Base-by-base conservation (phyloP, 257 asterid species). In the Lavandula angustifolia region DNA sequence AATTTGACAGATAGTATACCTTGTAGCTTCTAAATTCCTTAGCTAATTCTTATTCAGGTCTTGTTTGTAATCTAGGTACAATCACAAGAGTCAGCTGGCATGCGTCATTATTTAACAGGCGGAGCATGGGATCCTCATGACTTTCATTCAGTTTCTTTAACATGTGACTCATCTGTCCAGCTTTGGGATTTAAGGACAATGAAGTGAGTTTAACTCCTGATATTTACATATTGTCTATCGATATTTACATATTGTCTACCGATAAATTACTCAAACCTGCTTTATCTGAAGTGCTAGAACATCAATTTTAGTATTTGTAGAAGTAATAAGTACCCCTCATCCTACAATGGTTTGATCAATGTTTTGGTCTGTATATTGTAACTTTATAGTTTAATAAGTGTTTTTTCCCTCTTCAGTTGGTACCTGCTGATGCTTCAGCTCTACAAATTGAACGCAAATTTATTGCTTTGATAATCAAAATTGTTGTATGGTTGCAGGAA, bases 101-200 rank as follows among this genome's bases (percentile, higher is more conserved):
- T 84, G 83, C 91, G 79, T 64, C 92, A 87, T 60, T 69, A 66
- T 69, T 74, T 92, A 84, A 87, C 92, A 66, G 88, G 98, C 17
- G 96, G 98, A 68, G 94, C 96, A 48, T 92, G 98, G 98, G 98
- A 92, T 84, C 95, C 98, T 34, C 96, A 89, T 41, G 98, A 92
- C 64, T 79, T 70, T 75, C 87, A 87, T 77, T 52, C 75, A 18
- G 62, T 89, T 68, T 83, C 91, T 42, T 73, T 87, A 71, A 87
- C 98, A 60, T 71, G 88, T 68, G 96, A 87, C 70, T 85, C 98
- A 62, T 87, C 96, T 27, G 87, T 92, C 78, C 95, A 89, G 68
- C 76, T 92, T 72, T 87, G 98, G 98, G 98, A 92, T 87, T 84
- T 92, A 66, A 83, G 98, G 74, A 78, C 94, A 13, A 89, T 89